Conservation (phyloP, 1,284 basidiomycete species). For the Fomitopsis schrenkii region DNA sequence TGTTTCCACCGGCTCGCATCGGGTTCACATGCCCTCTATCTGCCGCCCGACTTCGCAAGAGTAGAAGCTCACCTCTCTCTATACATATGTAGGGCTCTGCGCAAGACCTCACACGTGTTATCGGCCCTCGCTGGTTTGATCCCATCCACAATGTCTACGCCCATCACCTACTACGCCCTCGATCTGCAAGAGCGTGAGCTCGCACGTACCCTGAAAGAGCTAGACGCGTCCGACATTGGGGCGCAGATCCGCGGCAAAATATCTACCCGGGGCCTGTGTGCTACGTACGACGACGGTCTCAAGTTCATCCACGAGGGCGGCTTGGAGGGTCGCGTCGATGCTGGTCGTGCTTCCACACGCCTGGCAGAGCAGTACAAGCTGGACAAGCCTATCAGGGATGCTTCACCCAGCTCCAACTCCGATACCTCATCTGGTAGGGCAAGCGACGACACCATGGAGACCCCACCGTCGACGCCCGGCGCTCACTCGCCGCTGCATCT, state of each 20-base stretch:
- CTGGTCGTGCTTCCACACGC: conserved; percentile 12
- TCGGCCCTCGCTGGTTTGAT: conserved; percentile 63
- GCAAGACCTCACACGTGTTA: conserved; percentile 90
- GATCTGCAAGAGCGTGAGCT: conserved; percentile 90
- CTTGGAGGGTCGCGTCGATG: conserved; percentile 30
- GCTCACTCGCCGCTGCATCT: conserved; percentile 62
- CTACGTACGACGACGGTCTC: conserved; percentile 84
- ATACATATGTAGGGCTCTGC: conserved; percentile 56
- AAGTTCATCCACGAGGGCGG: conserved; percentile 62
- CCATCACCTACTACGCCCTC: conserved; percentile 88
- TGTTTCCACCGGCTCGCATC: neutral
- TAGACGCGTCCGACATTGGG: conserved; percentile 64
- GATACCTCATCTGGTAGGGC: conserved; percentile 21
- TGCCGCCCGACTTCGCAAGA: neutral
- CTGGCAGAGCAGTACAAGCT: conserved; percentile 16
- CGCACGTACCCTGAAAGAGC: conserved; percentile 72
- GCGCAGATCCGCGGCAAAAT: conserved; percentile 66
- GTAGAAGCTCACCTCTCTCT: neutral
- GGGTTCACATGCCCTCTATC: neutral
- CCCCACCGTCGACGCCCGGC: conserved; percentile 37
- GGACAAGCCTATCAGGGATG: conserved; percentile 18
- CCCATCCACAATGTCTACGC: conserved; percentile 26
- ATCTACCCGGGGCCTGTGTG: conserved; percentile 79
- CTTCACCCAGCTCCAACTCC: conserved; percentile 33
- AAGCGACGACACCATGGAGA: conserved; percentile 25